Evolutionary conservation across 768 basidiomycete genomes (phyloP).

Genomic region (Coprinopsis cinerea): DNA sequence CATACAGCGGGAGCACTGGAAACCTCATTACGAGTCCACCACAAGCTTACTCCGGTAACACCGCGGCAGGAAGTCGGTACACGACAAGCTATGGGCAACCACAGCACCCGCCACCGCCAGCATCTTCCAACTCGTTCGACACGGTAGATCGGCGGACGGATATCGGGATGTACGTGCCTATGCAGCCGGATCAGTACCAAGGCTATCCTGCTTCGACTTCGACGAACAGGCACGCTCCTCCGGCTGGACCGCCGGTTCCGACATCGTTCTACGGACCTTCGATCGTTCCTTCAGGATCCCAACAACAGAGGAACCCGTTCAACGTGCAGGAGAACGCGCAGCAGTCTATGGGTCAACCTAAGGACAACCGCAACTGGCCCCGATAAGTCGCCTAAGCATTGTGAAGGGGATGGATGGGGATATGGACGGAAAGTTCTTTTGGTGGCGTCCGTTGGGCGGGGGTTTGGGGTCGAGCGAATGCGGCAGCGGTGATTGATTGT

Average conservation of each 20-base stretch:
- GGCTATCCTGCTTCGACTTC: constrained; percentile 39
- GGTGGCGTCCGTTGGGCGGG: too few relatives aligned
- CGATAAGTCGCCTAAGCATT: too few relatives aligned
- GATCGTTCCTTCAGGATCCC: constrained; percentile 45
- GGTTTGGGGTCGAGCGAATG: too few relatives aligned
- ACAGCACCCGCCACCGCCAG: constrained; percentile 24
- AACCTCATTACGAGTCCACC: constrained; percentile 72
- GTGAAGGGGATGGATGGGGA: too few relatives aligned
- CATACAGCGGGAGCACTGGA: constrained; percentile 25
- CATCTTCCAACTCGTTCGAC: constrained; percentile 37
- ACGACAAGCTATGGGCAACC: constrained; percentile 46
- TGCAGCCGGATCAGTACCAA: constrained; percentile 79
- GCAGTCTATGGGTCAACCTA: constrained; percentile 75
- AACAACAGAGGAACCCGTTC: constrained; percentile 38
- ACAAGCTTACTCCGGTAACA: constrained; percentile 54
- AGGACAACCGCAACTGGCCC: constrained; percentile 29
- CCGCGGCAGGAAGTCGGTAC: constrained; percentile 57
- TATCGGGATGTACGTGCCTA: constrained; percentile 69
- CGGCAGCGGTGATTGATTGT: too few relatives aligned
- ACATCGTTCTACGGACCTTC: constrained; percentile 68
- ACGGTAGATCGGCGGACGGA: constrained; percentile 58
- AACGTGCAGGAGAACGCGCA: constrained; percentile 47
- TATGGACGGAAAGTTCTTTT: too few relatives aligned
- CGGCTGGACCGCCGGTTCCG: constrained; percentile 45
- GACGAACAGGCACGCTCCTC: constrained; percentile 36